Evolutionary conservation across 148 eudicot species (phyloP).

Genomic region (Vaccinium macrocarpon): DNA sequence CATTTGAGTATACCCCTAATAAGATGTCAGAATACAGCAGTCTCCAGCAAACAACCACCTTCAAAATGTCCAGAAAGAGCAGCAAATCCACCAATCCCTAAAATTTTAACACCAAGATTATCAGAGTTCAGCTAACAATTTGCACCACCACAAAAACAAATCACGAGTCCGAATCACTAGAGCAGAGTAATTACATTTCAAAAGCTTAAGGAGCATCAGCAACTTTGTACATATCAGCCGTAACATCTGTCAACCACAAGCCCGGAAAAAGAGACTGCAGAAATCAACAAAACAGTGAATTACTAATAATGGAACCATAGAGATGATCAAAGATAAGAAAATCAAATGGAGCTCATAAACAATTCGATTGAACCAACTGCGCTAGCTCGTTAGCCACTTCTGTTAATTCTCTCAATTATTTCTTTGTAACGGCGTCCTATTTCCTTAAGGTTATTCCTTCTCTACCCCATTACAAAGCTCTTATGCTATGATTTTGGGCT

Average conservation of each 20-base stretch:
- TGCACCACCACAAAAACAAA: background rate
- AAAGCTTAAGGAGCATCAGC: slow-evolving; percentile 28
- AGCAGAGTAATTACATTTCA: slow-evolving; percentile 24
- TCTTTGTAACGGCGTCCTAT: background rate
- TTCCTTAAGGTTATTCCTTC: background rate
- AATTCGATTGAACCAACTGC: background rate
- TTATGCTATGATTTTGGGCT: background rate
- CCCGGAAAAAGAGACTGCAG: slow-evolving; percentile 51
- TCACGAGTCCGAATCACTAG: background rate
- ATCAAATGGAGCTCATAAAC: background rate
- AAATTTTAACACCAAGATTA: background rate
- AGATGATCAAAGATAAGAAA: background rate
- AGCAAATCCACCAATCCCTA: slow-evolving; percentile 13
- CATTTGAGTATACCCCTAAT: background rate
- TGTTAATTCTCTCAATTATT: background rate
- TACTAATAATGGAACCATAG: background rate
- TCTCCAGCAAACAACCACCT: slow-evolving; percentile 11
- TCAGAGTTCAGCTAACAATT: background rate
- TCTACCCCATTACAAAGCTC: background rate
- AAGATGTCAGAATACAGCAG: slow-evolving; percentile 5
- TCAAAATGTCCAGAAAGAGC: slow-evolving; percentile 4
- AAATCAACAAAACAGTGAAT: slow-evolving; percentile 25
- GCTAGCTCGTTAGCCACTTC: background rate
- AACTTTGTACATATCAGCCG: slow-evolving; percentile 45
- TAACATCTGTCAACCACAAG: slow-evolving; percentile 45